Percentiles rank a stretch among this genome's conserved stretches.
Conservation (phyloP, 1,139 yeast species). For the Zygosaccharomyces sapae region DNA sequence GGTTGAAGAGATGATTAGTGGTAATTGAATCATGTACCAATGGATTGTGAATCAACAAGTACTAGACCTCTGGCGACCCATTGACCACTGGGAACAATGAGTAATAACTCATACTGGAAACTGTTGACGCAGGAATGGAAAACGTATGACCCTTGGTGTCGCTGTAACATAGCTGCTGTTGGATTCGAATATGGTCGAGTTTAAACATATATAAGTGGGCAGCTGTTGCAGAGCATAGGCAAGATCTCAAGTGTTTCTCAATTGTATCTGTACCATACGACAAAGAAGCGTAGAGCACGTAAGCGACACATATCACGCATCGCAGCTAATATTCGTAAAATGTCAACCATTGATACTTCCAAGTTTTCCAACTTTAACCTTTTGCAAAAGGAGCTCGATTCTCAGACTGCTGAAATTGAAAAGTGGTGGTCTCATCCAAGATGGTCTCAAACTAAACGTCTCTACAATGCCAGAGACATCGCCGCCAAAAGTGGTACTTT, state of each 20-base stretch:
- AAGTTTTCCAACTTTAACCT: conserved; percentile 9
- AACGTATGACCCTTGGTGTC: neutral
- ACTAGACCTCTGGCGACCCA: too few species aligned
- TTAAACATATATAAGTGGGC: neutral
- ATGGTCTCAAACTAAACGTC: conserved; percentile 84
- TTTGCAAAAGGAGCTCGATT: conserved; percentile 20
- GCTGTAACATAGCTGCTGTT: too few species aligned
- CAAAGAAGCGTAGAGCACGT: neutral
- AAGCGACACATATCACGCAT: too few species aligned
- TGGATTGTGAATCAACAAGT: too few species aligned
- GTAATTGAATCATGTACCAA: neutral
- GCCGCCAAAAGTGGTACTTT: conserved; percentile 84
- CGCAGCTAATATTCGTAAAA: neutral
- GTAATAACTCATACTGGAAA: too few species aligned
- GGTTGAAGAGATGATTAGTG: too few species aligned
- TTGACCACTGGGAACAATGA: too few species aligned
- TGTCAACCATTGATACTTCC: conserved; percentile 2
- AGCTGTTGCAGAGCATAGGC: too few species aligned
- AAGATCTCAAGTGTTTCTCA: too few species aligned
- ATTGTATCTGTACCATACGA: neutral
- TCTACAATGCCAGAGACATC: conserved; percentile 83
- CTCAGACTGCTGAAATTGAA: conserved; percentile 58
- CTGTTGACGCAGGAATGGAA: neutral
- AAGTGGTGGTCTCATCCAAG: conserved; percentile 93
- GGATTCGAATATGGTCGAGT: neutral